Conservation (phyloP, 495 filamentous ascomycete species). For the Talaromyces borbonicus region DNA sequence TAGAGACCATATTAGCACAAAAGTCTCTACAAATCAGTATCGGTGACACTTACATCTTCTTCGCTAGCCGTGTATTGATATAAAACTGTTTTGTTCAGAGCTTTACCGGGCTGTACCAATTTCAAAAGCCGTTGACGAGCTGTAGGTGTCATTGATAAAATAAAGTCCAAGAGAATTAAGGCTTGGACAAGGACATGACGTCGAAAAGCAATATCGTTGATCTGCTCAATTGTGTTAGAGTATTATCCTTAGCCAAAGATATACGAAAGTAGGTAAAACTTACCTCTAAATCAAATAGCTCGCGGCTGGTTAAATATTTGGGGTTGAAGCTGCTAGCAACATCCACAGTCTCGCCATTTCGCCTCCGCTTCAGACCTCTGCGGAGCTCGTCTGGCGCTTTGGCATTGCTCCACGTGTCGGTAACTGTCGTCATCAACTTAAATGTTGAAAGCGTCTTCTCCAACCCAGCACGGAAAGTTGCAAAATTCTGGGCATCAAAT, state of each 20-base stretch:
- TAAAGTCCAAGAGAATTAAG: conserved; percentile 86
- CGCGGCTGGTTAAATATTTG: conserved; percentile 89
- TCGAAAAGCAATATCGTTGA: conserved; percentile 88
- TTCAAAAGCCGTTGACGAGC: conserved; percentile 67
- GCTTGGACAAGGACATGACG: conserved; percentile 90
- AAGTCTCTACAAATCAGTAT: conserved; percentile 5
- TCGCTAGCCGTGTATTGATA: conserved; percentile 68
- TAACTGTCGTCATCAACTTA: conserved; percentile 64
- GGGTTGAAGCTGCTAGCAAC: conserved; percentile 80
- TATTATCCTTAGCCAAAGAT: neutral
- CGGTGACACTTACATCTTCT: conserved; percentile 56
- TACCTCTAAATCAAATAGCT: conserved; percentile 92
- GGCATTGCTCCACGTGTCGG: conserved; percentile 33
- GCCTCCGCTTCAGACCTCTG: conserved; percentile 64
- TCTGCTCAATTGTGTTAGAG: conserved; percentile 30
- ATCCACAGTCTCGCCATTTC: conserved; percentile 46
- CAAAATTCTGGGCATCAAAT: conserved; percentile 60
- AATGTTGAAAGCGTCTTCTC: conserved; percentile 73
- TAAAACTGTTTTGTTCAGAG: conserved; percentile 70
- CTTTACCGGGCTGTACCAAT: conserved; percentile 28
- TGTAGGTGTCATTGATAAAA: conserved; percentile 76
- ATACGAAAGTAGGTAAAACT: neutral
- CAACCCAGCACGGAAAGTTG: conserved; percentile 67
- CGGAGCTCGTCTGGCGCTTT: conserved; percentile 51
- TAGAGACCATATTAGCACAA: conserved; percentile 19